Conservation (phyloP, 148 eudicot genomes). For the Drosera capensis region DNA sequence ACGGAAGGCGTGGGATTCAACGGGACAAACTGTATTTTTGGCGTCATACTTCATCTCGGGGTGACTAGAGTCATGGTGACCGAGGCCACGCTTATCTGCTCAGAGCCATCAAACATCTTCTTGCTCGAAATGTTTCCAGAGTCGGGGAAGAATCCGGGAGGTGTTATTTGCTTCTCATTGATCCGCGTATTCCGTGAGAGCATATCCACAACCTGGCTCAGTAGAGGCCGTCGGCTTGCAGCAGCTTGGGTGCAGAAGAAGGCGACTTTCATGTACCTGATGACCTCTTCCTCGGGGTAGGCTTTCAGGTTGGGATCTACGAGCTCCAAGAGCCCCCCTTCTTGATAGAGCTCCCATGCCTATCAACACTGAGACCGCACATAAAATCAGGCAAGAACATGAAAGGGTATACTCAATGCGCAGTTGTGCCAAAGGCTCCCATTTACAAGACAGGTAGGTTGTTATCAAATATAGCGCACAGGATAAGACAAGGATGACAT, state of each 20-base stretch:
- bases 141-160: conserved; percentile 61
- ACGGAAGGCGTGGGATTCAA: too few species aligned
- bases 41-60: conserved; percentile 63
- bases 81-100: conserved; percentile 44
- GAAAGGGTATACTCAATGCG: too few species aligned
- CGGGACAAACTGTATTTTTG: not conserved
- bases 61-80: conserved; percentile 31
- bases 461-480: not conserved
- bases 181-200: conserved; percentile 41
- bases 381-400: not conserved
- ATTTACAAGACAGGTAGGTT: not conserved
- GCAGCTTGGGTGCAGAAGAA: conserved; percentile 79
- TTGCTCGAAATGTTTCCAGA: conserved; percentile 15
- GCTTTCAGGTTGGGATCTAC: conserved; percentile 58
- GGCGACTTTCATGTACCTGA: conserved; percentile 63
- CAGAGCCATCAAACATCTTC: conserved; percentile 25
- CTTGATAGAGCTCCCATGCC: conserved; percentile 81
- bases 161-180: conserved; percentile 49
- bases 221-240: conserved; percentile 66
- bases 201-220: conserved; percentile 87
- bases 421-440: too few species aligned
- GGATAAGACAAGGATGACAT: conserved; percentile 7
- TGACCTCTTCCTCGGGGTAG: conserved; percentile 41
- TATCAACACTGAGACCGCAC: conserved; percentile 4
- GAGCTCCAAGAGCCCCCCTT: conserved; percentile 55